Evolutionary conservation across 768 basidiomycete genomes (phyloP), one percentile per base, ranked within the genome.

Genomic region (Rhodotorula diobovata): DNA sequence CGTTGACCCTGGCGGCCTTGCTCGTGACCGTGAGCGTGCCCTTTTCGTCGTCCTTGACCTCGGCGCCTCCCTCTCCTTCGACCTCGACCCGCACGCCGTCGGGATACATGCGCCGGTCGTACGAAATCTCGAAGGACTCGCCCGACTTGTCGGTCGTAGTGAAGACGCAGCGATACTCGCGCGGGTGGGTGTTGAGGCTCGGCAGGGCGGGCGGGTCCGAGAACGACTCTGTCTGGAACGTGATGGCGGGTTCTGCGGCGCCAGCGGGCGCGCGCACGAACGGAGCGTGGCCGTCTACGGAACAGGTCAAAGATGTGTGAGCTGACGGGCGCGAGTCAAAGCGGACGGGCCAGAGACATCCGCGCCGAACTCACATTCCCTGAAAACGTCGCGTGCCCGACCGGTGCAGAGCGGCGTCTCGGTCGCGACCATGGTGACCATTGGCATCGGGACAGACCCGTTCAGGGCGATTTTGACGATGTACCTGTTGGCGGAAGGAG

Each of bases 21-120:
- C 60, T 62, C 50, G 39, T 66, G 28, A 71, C 70, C 45, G 28
- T 45, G 43, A 71, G 46, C 18, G 30, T 39, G 0, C 65, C 70
- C 28, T 63, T 43, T 0, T 39, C 61, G 30, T 71, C 65, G 28
- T 71, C 51, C 1, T 14, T 16, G 25, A 45, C 61, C 39, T 66
- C 51, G n/a, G 30, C 65, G 28, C 59, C 65, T n/a, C 66, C 75
- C 18, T 63, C 62, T 37, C 63, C 75, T 21, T 62, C 57, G 25
- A 70, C 43, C n/a, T 37, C 35, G 41, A 76, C 60, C 4, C 64
- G 28, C 51, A 53, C 69, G 39, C 72, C 75, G 15, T 64, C 68
- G 7, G n/a, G 20, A 61, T 76, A 76, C 75, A 76, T 76, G n/a
- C 61, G 28, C 58, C 35, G 41, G 62, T 75, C 74, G 66, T 76